Evolutionary conservation across 352 stramenopile species (phyloP), one percentile per base, ranked within the genome.

Genomic region (Phytopythium helicoides): DNA sequence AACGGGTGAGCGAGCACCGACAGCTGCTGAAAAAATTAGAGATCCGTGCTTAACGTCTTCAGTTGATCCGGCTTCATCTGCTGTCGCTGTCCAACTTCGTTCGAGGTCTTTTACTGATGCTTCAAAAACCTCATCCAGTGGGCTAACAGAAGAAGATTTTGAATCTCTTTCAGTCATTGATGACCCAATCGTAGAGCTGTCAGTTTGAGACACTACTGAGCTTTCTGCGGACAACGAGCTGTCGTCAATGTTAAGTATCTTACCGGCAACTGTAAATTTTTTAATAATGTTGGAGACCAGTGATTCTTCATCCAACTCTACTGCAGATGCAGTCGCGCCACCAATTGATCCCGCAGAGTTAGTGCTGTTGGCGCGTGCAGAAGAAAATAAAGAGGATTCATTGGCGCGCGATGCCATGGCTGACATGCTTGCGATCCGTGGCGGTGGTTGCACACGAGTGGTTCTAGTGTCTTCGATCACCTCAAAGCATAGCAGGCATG

Each of bases 401-500:
- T 19, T 12, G 0, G 45, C n/a, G n/a, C 44, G 44, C 36, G 28
- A 26, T 2, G 5, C 6, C 18, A 51, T n/a, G 4, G 23, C 28
- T 6, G 45, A 26, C 1, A 26, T 51, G 15, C 33, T 41, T 45
- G 18, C 33, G 26, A 15, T 47, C 15, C 36, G 35, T 39, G 58
- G n/a, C 11, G 8, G 3, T 0, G 18, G 10, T 19, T 7, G 2
- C 1, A 33, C 3, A 2, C 28, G 28, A 9, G 41, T 35, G 2
- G 71, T 71, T 10, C 66, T 69, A 39, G 68, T 76, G n/a, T 91
- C 80, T 56, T 89, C 66, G 33, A 92, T 81, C 28, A 89, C 81
- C 50, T 92, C 81, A 42, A 92, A 92, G 52, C 76, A 90, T 14
- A 92, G 49, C 54, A 92, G 52, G 37, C 79, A 89, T 4, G 81